Evolutionary conservation across 306 rosid genomes (phyloP).

Genomic region (Lathyrus sativus): DNA sequence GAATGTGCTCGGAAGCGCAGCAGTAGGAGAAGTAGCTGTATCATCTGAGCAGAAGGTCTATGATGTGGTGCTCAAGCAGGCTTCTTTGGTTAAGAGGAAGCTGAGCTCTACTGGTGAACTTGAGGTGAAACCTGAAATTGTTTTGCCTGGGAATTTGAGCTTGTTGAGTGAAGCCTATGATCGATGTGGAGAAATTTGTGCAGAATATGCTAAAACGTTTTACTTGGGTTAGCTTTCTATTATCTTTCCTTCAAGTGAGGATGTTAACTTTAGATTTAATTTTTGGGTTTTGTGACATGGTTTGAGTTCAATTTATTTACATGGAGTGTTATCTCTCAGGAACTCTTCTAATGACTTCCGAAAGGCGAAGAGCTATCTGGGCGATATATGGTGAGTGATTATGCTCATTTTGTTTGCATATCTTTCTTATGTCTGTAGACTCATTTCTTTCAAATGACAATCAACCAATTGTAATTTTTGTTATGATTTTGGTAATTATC

Average conservation of each 20-base stretch:
- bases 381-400: slow-evolving; percentile 81
- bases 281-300: slow-evolving; percentile 29
- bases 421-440: slow-evolving; percentile 7
- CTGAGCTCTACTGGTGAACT: slow-evolving; percentile 51
- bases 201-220: slow-evolving; percentile 66
- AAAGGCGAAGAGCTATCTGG: slow-evolving; percentile 83
- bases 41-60: slow-evolving; percentile 74
- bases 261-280: slow-evolving; percentile 34
- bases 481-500: background rate
- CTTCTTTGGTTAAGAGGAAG: slow-evolving; percentile 67
- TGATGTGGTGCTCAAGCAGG: slow-evolving; percentile 73
- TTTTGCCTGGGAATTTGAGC: slow-evolving; percentile 62
- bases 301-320: slow-evolving; percentile 32
- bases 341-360: slow-evolving; percentile 83
- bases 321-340: slow-evolving; percentile 49
- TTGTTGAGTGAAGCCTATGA: slow-evolving; percentile 68
- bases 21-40: slow-evolving; percentile 54
- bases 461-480: background rate
- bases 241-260: slow-evolving; percentile 47
- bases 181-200: slow-evolving; percentile 63
- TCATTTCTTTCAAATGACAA: background rate
- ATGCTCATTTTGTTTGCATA: slow-evolving; percentile 18
- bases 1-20: slow-evolving; percentile 65
- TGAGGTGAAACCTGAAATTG: slow-evolving; percentile 58
- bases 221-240: slow-evolving; percentile 62